Percentiles rank a stretch among this genome's conserved stretches.
Conservation (phyloP, 2,329 filamentous ascomycete species). For the Tothia fuscella region DNA sequence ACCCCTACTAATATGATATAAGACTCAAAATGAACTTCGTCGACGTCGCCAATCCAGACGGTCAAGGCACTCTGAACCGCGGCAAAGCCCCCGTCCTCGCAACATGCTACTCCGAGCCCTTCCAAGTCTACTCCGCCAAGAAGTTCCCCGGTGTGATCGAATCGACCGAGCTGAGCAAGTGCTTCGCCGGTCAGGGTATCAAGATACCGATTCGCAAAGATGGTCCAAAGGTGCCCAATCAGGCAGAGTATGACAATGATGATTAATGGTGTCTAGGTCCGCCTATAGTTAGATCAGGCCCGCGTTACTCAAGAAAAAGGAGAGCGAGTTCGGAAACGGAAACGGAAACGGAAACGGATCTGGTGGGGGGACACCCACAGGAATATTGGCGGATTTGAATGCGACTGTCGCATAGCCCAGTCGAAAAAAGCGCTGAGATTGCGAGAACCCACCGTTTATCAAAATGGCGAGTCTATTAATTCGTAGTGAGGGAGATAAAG, state of each 20-base stretch:
- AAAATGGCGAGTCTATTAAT: too few species aligned
- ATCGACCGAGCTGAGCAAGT: slow-evolving; percentile 80
- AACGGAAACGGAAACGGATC: too few species aligned
- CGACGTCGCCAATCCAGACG: slow-evolving; percentile 54
- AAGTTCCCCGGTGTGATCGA: slow-evolving; percentile 97
- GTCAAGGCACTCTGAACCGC: slow-evolving; percentile 49
- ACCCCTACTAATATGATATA: slow-evolving; percentile 12
- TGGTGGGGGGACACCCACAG: too few species aligned
- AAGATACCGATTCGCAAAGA: slow-evolving; percentile 96
- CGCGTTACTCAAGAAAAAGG: too few species aligned
- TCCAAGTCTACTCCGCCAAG: slow-evolving; percentile 93
- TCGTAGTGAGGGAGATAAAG: too few species aligned
- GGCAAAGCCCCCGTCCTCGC: slow-evolving; percentile 73
- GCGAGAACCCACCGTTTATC: too few species aligned
- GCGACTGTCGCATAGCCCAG: too few species aligned
- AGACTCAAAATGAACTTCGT: slow-evolving; percentile 67
- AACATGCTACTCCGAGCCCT: slow-evolving; percentile 73
- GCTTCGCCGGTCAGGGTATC: slow-evolving; percentile 85
- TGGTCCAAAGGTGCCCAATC: slow-evolving; percentile 38
- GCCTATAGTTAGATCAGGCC: too few species aligned
- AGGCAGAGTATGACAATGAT: slow-evolving; percentile 33
- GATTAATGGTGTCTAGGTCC: slow-evolving; percentile 17
- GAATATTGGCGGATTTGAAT: too few species aligned
- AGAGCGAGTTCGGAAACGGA: too few species aligned
- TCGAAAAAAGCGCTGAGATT: too few species aligned